Evolutionary conservation across 1,139 yeast species (phyloP), one percentile per base, ranked within the genome.

Genomic region (Yamadazyma diddensiae): DNA sequence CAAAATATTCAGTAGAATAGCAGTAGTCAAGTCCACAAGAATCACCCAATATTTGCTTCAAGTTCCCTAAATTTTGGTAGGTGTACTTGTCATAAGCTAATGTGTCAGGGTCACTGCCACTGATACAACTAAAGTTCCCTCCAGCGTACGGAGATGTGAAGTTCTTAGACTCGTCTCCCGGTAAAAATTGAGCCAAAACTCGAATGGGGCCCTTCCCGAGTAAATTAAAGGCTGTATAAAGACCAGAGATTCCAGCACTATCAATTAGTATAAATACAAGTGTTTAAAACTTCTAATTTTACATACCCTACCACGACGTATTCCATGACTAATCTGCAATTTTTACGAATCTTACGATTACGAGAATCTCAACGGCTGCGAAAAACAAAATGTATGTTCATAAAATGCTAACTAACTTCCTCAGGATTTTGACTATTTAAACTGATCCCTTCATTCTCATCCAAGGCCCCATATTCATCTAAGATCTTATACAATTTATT

Each of bases 121-220:
- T 70, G 35, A 81, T 79, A 48, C 82, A 74, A 3, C 84, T 77
- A 49, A 80, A 79, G 53, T 77, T 76, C 2, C 83, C 86, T n/a
- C 86, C 86, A 1, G 90, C 90, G 71, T 82, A 81, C 1, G 94
- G 94, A 1, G 88, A 80, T 2, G 94, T 79, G 52, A 79, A 84
- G 33, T 73, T 65, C 39, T 73, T 71, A 3, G 85, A 75, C 44
- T 74, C 79, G 49, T 84, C 94, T 4, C 92, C 94, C 2, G 94
- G 92, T 30, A 80, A 53, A 43, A 66, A 71, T 46, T 79, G 74
- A 3, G 84, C 90, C 14, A 79, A 46, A 6, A 82, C 69, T 3
- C 77, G 66, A 40, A 82, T 70, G 2, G 68, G 66, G 28, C 6
- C 7, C n/a, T 63, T 59, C 15, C 70, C 61, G 19, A 78, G 59